Evolutionary conservation across 352 stramenopile genomes (phyloP).

Genomic region (Globisporangium canariense): DNA sequence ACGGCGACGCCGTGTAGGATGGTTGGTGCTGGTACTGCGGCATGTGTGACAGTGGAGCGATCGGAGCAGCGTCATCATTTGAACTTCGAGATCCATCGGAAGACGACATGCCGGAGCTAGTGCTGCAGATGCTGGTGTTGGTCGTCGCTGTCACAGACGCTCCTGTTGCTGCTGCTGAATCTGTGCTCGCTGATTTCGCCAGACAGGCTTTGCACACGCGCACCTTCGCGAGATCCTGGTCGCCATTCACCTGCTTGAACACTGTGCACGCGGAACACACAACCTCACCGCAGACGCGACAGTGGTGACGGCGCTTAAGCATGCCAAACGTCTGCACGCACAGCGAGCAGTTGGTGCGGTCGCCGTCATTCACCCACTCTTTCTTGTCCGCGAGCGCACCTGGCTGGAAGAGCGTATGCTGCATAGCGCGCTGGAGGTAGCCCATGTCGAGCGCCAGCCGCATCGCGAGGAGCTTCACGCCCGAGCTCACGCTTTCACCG

Average conservation of each 20-base stretch:
- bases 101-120: conserved; percentile 36
- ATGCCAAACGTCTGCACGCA: conserved; percentile 78
- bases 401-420: conserved; percentile 70
- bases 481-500: conserved; percentile 67
- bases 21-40: background rate
- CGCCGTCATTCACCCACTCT: conserved; percentile 78
- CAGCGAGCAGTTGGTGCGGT: conserved; percentile 76
- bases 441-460: conserved; percentile 55
- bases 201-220: conserved; percentile 80
- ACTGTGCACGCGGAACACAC: conserved; percentile 78
- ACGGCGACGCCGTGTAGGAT: background rate
- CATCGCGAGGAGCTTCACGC: conserved; percentile 62
- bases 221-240: conserved; percentile 54
- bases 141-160: conserved; percentile 23
- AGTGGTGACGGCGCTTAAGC: conserved; percentile 85
- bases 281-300: conserved; percentile 84
- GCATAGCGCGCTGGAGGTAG: conserved; percentile 58
- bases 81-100: conserved; percentile 41
- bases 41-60: conserved; percentile 5
- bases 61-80: conserved; percentile 17
- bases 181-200: conserved; percentile 44
- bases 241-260: conserved; percentile 67
- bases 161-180: conserved; percentile 21
- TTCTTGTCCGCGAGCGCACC: conserved; percentile 53
- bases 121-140: conserved; percentile 31